These are phyloP conservation scores for Lanmaoa rubissima DNA, from an alignment of 768 basidiomycete species.

Conservation along the genomic window DNA sequence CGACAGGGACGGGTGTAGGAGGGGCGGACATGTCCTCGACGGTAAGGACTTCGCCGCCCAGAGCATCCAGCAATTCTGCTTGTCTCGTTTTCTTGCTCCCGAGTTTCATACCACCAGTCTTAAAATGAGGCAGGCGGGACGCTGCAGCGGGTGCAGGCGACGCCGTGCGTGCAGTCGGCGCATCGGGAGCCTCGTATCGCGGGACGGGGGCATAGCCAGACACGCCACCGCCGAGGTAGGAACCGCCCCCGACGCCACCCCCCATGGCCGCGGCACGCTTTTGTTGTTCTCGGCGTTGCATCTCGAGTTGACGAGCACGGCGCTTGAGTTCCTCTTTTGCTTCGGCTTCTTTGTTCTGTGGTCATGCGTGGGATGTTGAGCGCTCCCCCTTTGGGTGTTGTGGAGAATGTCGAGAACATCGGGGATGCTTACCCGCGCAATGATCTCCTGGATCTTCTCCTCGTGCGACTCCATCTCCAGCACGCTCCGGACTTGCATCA, in stretches of 20 bases:
- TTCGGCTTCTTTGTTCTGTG: slow-evolving; percentile 96
- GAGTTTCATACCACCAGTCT: slow-evolving; percentile 94
- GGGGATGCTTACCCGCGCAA: slow-evolving; percentile 67
- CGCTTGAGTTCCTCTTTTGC: slow-evolving; percentile 99
- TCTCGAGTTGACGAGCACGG: slow-evolving; percentile 95
- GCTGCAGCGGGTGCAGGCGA: slow-evolving; percentile 43
- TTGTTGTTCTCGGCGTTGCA: slow-evolving; percentile 95
- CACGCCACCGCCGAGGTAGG: slow-evolving; percentile 64
- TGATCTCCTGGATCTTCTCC: slow-evolving; percentile 97
- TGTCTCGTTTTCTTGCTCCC: slow-evolving; percentile 91
- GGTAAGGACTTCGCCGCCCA: slow-evolving; percentile 72
- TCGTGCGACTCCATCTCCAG: slow-evolving; percentile 91
- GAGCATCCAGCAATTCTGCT: slow-evolving; percentile 81
- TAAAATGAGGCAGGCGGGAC: slow-evolving; percentile 79
- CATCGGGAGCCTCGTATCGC: slow-evolving; percentile 67
- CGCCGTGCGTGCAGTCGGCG: slow-evolving; percentile 43
- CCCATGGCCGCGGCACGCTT: slow-evolving; percentile 59
- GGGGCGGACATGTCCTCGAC: slow-evolving; percentile 53
- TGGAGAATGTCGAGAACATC: neutral
- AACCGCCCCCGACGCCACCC: slow-evolving; percentile 42
- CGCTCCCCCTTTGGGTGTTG: too few species aligned
- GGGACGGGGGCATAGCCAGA: slow-evolving; percentile 72
- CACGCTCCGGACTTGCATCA: slow-evolving; percentile 76
- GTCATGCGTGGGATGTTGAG: neutral
- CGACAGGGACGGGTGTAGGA: slow-evolving; percentile 46